A percentile compares a stretch with the other conserved stretches of the same genome.
These are phyloP conservation scores for Terfezia claveryi DNA, from an alignment of 495 filamentous ascomycete species.

Conservation along the genomic window DNA sequence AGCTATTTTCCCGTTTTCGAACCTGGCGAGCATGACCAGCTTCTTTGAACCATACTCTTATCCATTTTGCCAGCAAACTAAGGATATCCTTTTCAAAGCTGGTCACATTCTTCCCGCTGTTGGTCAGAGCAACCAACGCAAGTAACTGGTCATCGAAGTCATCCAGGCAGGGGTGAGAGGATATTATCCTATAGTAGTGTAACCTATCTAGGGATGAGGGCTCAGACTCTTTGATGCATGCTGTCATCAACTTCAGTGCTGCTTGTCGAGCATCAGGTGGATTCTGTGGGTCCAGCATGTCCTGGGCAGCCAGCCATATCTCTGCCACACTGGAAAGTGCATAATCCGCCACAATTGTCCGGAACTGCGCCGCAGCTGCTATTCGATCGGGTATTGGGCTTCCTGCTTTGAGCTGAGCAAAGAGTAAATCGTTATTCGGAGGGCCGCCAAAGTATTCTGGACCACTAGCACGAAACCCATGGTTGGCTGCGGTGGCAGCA, in stretches of 20 bases:
- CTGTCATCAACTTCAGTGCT: conserved; percentile 40
- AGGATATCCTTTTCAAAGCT: conserved; percentile 43
- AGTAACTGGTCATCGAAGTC: conserved; percentile 43
- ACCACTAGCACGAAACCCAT: background rate
- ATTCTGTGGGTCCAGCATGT: conserved; percentile 36
- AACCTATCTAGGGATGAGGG: conserved; percentile 41
- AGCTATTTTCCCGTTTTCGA: conserved; percentile 17
- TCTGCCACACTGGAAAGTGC: conserved; percentile 28
- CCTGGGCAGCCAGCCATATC: conserved; percentile 43
- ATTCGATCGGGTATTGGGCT: conserved; percentile 28
- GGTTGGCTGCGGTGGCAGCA: conserved; percentile 1
- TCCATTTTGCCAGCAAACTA: conserved; percentile 34
- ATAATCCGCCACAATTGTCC: conserved; percentile 32
- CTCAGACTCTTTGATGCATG: conserved; percentile 37
- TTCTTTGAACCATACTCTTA: conserved; percentile 33
- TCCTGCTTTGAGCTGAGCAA: conserved; percentile 12
- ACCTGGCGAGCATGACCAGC: conserved; percentile 27
- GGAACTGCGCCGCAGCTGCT: conserved; percentile 32
- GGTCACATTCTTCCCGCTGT: conserved; percentile 37
- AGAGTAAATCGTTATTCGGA: conserved; percentile 25
- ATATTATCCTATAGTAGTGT: conserved; percentile 40
- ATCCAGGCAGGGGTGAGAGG: conserved; percentile 27
- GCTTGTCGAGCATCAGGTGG: conserved; percentile 30
- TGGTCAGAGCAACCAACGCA: conserved; percentile 38
- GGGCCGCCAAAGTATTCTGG: conserved; percentile 19